Conservation (phyloP, 1,284 basidiomycete genomes). For the Taiwanofungus camphoratus region DNA sequence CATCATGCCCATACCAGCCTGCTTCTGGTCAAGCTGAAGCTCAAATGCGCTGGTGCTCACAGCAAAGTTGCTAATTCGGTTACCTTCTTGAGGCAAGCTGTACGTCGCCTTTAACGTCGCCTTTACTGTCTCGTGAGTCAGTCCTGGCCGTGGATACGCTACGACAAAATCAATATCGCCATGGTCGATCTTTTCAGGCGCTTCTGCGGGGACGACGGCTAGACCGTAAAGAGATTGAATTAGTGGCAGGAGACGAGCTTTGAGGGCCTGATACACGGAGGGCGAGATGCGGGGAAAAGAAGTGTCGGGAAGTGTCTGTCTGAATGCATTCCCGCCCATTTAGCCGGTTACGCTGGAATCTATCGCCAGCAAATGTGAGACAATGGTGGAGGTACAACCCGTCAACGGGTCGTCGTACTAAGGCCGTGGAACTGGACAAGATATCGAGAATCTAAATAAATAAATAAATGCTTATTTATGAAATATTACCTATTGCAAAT, state of each 20-base stretch:
- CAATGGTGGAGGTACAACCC: too few relatives aligned
- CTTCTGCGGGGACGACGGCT: conserved; percentile 52
- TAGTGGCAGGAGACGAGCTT: conserved; percentile 34
- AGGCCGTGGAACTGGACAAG: too few relatives aligned
- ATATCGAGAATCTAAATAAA: too few relatives aligned
- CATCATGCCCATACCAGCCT: background rate
- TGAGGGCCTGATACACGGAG: conserved; percentile 43
- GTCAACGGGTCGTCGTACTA: too few relatives aligned
- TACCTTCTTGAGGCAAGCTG: conserved; percentile 41
- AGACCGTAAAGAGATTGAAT: conserved; percentile 41
- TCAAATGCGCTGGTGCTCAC: conserved; percentile 32
- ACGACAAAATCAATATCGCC: conserved; percentile 68
- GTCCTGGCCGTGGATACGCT: conserved; percentile 30
- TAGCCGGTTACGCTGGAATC: too few relatives aligned
- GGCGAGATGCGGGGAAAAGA: conserved; percentile 57
- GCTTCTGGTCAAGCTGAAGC: conserved; percentile 6
- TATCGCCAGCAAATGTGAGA: too few relatives aligned
- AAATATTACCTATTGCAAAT: too few relatives aligned
- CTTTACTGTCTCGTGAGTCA: conserved; percentile 38
- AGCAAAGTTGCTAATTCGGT: conserved; percentile 59
- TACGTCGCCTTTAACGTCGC: conserved; percentile 42
- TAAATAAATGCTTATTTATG: too few relatives aligned
- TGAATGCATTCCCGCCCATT: conserved; percentile 71
- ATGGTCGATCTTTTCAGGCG: conserved; percentile 55
- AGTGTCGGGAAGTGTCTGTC: conserved; percentile 33